phyloP scores from a whole-genome alignment of 139 green algal genomes.

The Dunaliella primolecta region DNA sequence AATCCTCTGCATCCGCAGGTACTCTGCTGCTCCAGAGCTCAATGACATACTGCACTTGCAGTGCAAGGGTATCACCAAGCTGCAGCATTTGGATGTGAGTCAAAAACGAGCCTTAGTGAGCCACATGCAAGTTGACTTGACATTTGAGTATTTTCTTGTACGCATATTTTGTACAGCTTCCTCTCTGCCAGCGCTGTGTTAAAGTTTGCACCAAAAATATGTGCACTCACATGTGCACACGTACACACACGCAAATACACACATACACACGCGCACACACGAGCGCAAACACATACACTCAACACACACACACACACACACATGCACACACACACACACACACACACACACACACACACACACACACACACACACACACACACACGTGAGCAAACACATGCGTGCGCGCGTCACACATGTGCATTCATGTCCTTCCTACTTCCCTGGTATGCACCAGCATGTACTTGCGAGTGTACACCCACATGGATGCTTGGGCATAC shows the following conservation, averaged over 20 bases:
- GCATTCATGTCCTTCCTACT: no score
- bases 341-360: no score
- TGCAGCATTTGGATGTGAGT: slow-evolving; percentile 66
- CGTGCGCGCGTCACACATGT: no score
- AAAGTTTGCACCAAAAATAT: no score
- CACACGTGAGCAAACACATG: no score
- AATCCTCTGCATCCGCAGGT: slow-evolving; percentile 24
- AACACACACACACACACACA: neutral
- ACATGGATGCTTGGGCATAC: no score
- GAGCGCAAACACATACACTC: neutral
- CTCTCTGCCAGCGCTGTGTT: no score
- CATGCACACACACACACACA: neutral
- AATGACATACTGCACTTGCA: slow-evolving; percentile 79
- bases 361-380: no score
- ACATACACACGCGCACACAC: neutral
- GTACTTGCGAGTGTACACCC: no score
- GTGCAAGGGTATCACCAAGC: slow-evolving; percentile 67
- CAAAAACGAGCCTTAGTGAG: neutral
- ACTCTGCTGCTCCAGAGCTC: slow-evolving; percentile 57
- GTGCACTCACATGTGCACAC: neutral
- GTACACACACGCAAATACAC: neutral
- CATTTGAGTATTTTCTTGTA: no score
- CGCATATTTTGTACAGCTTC: no score
- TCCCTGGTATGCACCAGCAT: no score
- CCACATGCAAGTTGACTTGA: neutral